Evolutionary conservation across 176 grass and related monocot species (phyloP).

Genomic region (Cenchrus americanus): DNA sequence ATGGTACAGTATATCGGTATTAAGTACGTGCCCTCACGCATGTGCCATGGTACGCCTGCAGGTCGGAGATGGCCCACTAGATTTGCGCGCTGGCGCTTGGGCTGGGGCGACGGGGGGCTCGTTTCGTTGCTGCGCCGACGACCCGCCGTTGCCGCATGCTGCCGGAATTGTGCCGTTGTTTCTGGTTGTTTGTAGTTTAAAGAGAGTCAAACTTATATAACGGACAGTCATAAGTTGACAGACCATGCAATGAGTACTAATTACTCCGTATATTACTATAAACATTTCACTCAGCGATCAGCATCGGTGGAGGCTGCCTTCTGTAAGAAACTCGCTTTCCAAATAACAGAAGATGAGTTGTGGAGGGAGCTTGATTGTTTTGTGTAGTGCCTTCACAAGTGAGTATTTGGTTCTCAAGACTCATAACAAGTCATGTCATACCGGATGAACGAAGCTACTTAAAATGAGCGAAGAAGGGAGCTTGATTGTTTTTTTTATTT

Average conservation of each 20-base stretch:
- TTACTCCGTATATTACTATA: background rate
- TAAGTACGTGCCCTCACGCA: background rate
- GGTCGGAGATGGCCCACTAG: background rate
- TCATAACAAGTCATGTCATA: no score
- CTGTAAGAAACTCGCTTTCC: no score
- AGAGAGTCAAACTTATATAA: background rate
- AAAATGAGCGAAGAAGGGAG: no score
- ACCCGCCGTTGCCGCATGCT: slow-evolving; percentile 17
- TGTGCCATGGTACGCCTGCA: slow-evolving; percentile 4
- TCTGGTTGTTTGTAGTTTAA: background rate
- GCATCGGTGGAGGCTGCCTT: no score
- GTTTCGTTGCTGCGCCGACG: background rate
- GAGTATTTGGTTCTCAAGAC: no score
- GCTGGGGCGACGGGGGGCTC: background rate
- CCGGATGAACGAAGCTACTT: no score
- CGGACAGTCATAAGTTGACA: background rate
- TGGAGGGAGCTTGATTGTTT: no score
- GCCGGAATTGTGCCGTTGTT: slow-evolving; percentile 44
- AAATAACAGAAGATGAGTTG: no score
- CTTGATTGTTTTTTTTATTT: no score
- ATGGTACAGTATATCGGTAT: background rate
- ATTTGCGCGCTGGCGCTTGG: background rate
- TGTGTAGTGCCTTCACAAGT: no score
- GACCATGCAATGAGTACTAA: background rate
- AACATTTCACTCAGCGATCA: background rate